A percentile compares a stretch with the other conserved stretches of the same genome.
Conservation (phyloP, 1,284 basidiomycete genomes). For the Melampsora larici-populina region DNA sequence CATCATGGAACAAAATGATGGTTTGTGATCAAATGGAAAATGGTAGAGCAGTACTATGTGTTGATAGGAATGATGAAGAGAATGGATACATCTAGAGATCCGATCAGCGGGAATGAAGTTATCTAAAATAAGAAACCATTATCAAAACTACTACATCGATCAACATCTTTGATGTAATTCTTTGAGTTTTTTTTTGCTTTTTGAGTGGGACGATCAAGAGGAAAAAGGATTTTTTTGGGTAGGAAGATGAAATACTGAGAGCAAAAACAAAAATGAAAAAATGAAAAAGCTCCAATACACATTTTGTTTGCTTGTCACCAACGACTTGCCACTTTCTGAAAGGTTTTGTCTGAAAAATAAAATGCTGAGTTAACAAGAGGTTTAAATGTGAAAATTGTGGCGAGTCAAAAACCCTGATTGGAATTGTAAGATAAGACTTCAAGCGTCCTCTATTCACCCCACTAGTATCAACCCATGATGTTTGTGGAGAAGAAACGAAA, state of each 20-base stretch:
- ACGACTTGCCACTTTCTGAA: not conserved
- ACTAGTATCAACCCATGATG: no score
- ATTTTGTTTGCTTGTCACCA: not conserved
- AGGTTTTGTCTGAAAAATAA: conserved; percentile 6
- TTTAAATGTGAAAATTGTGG: conserved; percentile 1
- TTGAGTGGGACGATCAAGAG: not conserved
- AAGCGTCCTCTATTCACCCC: not conserved
- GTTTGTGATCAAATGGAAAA: not conserved
- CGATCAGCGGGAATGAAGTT: not conserved
- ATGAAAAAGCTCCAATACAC: not conserved
- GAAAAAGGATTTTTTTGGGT: not conserved
- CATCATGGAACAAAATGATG: not conserved
- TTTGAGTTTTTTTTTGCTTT: not conserved
- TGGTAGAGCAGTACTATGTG: not conserved
- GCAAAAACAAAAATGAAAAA: not conserved
- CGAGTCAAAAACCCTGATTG: conserved; percentile 1
- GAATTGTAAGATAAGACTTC: not conserved
- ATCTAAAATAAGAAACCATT: not conserved
- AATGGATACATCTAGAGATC: not conserved
- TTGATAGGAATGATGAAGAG: not conserved
- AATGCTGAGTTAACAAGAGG: conserved; percentile 12
- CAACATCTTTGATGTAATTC: not conserved
- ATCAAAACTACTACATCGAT: not conserved
- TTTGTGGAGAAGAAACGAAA: no score
- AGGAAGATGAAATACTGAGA: not conserved